phyloP scores from a whole-genome alignment of 768 basidiomycete genomes.

The Suillus subalutaceus region DNA sequence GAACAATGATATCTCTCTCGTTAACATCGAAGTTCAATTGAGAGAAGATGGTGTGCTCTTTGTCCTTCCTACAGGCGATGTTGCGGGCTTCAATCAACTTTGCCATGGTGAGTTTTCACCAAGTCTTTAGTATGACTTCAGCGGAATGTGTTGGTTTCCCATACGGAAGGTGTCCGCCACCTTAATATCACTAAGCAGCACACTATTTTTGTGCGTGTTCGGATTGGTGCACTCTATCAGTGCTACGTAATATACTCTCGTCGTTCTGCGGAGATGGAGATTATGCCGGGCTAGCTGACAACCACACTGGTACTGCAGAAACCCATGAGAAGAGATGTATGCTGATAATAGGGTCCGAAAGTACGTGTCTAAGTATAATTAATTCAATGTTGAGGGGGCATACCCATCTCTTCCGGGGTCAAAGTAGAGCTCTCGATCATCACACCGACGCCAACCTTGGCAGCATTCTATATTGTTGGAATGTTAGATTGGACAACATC shows the following conservation, averaged over 20 bases:
- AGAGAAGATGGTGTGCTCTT: slow-evolving; percentile 57
- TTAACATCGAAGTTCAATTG: slow-evolving; percentile 63
- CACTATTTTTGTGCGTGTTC: not conserved
- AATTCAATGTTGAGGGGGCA: slow-evolving; percentile 49
- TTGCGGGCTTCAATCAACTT: slow-evolving; percentile 55
- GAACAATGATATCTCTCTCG: slow-evolving; percentile 72
- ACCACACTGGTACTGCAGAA: slow-evolving; percentile 4
- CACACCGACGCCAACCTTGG: slow-evolving; percentile 95
- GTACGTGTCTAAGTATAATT: slow-evolving; percentile 33
- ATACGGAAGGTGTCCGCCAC: not conserved
- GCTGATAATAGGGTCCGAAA: slow-evolving; percentile 23
- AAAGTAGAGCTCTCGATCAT: slow-evolving; percentile 90
- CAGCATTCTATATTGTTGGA: slow-evolving; percentile 65
- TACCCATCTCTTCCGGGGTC: slow-evolving; percentile 83
- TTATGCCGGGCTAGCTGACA: not conserved
- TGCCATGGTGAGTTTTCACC: slow-evolving; percentile 14
- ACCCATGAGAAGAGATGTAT: slow-evolving; percentile 20
- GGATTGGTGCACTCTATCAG: not conserved
- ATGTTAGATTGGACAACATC: slow-evolving; percentile 6
- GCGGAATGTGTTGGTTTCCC: not conserved
- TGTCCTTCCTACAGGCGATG: slow-evolving; percentile 50
- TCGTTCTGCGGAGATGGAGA: not conserved
- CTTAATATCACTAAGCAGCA: not conserved
- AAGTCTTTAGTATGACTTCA: not conserved
- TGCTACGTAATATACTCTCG: not conserved